phyloP scores from a whole-genome alignment of 2,329 filamentous ascomycete species.

The Aurifilum marmelostoma region DNA sequence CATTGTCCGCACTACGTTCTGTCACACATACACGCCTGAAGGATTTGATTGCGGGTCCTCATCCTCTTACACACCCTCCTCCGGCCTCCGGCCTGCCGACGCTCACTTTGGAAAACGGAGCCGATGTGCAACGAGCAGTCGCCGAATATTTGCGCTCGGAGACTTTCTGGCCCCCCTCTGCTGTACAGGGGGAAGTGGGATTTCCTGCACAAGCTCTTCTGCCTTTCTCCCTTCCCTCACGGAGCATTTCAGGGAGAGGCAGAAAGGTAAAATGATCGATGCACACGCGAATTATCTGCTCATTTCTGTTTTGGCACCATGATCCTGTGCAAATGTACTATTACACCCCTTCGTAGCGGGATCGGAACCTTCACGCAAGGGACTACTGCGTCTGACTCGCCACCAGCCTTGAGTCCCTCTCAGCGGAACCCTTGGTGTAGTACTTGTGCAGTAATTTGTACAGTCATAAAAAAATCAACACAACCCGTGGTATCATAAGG shows the following conservation, averaged over 20 bases:
- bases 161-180: neutral
- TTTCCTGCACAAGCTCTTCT: neutral
- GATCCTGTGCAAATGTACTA: neutral
- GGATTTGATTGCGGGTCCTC: conserved; percentile 5
- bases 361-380: conserved; percentile 4
- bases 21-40: neutral
- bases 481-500: conserved; percentile 2
- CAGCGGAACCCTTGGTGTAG: neutral
- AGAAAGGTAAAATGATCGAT: neutral
- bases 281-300: neutral
- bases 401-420: neutral
- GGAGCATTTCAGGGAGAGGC: neutral
- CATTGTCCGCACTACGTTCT: neutral
- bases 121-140: neutral
- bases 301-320: neutral
- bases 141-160: conserved; percentile 6
- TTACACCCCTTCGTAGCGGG: neutral
- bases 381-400: neutral
- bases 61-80: neutral
- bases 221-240: neutral
- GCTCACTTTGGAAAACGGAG: neutral
- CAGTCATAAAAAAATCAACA: neutral
- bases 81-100: conserved; percentile 7
- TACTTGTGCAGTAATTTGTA: conserved; percentile 6
- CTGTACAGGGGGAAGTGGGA: neutral